Evolutionary conservation across 495 filamentous ascomycete species (phyloP), one percentile per base, ranked within the genome.

Genomic region (Aspergillus biplanus): DNA sequence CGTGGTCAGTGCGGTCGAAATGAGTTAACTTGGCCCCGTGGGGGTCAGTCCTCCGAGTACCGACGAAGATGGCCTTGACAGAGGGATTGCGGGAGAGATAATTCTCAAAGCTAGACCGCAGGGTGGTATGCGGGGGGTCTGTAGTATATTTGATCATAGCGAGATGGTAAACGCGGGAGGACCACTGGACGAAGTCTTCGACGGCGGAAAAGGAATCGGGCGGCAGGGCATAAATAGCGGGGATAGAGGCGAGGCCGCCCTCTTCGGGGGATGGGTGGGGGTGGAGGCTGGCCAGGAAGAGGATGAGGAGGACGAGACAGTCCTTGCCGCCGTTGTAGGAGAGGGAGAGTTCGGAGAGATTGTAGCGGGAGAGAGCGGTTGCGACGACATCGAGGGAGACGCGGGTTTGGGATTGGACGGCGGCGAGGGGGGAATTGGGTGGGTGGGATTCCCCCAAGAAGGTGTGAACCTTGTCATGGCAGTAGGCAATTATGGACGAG

Each of bases 261-360:
- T 64, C 65, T 32, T 59, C 62, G 8, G 60, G 44, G 35, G 65
- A 63, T 18, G 62, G 66, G 27, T 68, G 65, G 16, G 69, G 69
- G 62, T 73, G 70, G 32, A 96, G 82, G 60, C 86, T 85, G 64
- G 88, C 86, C 67, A 98, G 87, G 75, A 94, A 92, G 61, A 97
- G 82, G 67, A 98, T 80, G n/a, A 98, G 83, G 9, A 97, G 87
- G 59, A 97, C 91, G 31, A 97, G 87, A 70, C 95, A 99, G 85
- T 99, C 95, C 75, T 99, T 99, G 49, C 95, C 95, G 77, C 95
- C 95, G 67, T 99, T 99, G 73, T 97, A 99, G 52, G 96, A 96
- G 61, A 99, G 81, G 9, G 94, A 92, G 52, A 98, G 81, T 66
- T 96, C 83, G 52, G 88, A 80, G 58, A 89, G 85, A 83, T 83